phyloP scores from a whole-genome alignment of 176 grass and related monocot species.

The Oryza coarctata region DNA sequence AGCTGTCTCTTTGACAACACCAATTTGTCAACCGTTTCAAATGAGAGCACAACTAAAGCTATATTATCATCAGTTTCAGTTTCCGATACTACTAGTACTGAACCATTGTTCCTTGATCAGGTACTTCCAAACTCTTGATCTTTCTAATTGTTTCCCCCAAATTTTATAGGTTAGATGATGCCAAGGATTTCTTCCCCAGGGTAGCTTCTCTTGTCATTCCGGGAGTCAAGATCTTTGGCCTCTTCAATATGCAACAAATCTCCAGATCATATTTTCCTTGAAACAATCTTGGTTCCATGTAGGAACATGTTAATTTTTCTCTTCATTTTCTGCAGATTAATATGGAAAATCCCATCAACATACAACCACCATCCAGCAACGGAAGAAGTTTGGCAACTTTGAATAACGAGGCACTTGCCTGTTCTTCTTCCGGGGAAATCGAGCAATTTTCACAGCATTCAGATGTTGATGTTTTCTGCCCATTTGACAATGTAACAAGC shows the following conservation, averaged over 20 bases:
- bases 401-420: neutral
- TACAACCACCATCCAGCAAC: neutral
- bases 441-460: neutral
- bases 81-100: neutral
- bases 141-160: neutral
- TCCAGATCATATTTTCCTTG: neutral
- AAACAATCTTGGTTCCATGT: neutral
- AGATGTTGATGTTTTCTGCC: slow-evolving; percentile 20
- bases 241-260: neutral
- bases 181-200: neutral
- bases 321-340: slow-evolving; percentile 15
- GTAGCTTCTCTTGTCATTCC: slow-evolving; percentile 18
- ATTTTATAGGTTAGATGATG: slow-evolving; percentile 33
- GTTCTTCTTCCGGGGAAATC: neutral
- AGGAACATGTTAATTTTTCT: neutral
- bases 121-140: neutral
- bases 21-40: neutral
- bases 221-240: neutral
- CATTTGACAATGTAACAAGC: neutral
- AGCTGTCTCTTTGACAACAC: neutral
- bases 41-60: neutral
- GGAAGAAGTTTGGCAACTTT: neutral
- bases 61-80: neutral
- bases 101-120: slow-evolving; percentile 5
- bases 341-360: neutral